A percentile compares a stretch with the other conserved stretches of the same genome.
Conservation (phyloP, 306 rosid species). For the Rosa multiflora region DNA sequence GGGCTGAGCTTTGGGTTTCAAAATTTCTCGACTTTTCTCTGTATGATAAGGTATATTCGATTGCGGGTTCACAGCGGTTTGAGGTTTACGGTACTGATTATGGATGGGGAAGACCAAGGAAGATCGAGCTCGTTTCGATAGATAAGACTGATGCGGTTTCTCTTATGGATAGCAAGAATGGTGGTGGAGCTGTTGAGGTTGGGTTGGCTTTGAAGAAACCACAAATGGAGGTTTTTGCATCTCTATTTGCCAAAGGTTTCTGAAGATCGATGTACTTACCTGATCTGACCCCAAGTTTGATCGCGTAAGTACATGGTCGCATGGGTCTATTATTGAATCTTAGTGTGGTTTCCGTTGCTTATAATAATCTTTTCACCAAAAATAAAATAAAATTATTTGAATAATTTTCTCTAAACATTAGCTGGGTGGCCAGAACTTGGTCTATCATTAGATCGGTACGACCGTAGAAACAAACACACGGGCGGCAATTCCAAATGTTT, state of each 20-base stretch:
- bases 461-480: too few relatives aligned
- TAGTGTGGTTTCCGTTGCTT: too few relatives aligned
- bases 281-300: too few relatives aligned
- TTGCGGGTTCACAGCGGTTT: constrained; percentile 32
- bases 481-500: too few relatives aligned
- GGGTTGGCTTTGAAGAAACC: constrained; percentile 20
- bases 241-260: neutral
- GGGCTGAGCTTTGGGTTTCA: constrained; percentile 7
- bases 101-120: constrained; percentile 48
- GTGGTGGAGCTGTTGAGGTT: constrained; percentile 32
- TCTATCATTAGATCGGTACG: too few relatives aligned
- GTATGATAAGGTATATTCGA: neutral
- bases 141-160: neutral
- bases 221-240: constrained; percentile 25
- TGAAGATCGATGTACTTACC: neutral
- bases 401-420: too few relatives aligned
- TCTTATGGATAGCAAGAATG: constrained; percentile 12
- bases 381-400: too few relatives aligned
- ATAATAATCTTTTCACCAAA: too few relatives aligned
- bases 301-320: too few relatives aligned
- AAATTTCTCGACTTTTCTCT: neutral
- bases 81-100: constrained; percentile 33
- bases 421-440: too few relatives aligned
- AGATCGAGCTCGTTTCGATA: constrained; percentile 19
- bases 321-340: too few relatives aligned